Evolutionary conservation across 352 stramenopile genomes (phyloP), one percentile per base, ranked within the genome.

Genomic region (Pelagophyceae sp.): DNA sequence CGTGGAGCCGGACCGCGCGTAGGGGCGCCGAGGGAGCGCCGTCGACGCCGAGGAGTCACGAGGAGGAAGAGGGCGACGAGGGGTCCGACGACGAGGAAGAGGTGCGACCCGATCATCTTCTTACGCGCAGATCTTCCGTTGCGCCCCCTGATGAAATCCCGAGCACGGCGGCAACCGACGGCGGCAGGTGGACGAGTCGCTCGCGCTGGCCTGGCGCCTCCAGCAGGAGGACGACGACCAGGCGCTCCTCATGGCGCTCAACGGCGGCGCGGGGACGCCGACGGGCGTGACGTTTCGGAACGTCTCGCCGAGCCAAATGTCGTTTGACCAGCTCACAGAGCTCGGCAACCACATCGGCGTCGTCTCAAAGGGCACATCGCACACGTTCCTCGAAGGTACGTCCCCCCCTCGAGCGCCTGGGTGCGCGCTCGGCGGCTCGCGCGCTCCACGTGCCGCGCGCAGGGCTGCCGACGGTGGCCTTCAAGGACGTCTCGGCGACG

Each of bases 191-290:
- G 63, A 72, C 63, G 63, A 72, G 63, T 31, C 6, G 6, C 27
- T 72, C 2, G 63, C 63, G 6, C 63, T 72, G 31, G 63, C 63
- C 1, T 72, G 63, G 63, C 63, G 63, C 5, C 63, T 72, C 29
- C 63, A 72, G 63, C 63, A 72, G 63, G 63, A 72, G 63, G 63
- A 72, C 29, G 63, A 72, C 63, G 63, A 72, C 35, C 6, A 32
- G 6, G 63, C 63, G 5, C 35, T 72, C 29, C 35, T 72, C 35
- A 38, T 72, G 31, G 63, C 63, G 31, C 29, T 72, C 31, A 72
- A 72, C 63, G 63, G 63, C 29, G 63, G 63, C 19, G 3, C 3
- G 6, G 63, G 40, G 19, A 5, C 35, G 6, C 63, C 63, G 6
- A 29, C 29, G 35, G 63, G 63, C 29, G 35, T 29, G 3, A 38